Evolutionary conservation across 2,329 filamentous ascomycete species (phyloP).

Genomic region (Mariannaea sp.): DNA sequence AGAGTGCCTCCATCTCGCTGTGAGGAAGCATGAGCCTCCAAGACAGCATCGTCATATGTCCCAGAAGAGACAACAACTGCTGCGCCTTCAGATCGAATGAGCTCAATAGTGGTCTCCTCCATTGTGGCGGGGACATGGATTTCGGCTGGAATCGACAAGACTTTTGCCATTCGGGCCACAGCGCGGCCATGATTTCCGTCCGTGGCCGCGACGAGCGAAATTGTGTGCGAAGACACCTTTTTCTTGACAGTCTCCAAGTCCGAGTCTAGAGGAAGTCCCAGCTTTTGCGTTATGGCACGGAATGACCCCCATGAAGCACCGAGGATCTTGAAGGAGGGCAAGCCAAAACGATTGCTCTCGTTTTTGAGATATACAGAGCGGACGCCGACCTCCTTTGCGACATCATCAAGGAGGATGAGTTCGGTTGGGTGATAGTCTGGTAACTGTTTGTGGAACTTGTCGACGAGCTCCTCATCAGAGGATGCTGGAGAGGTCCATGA

Average conservation of each 20-base stretch:
- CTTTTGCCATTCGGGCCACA: conserved; percentile 68
- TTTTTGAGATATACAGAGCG: conserved; percentile 69
- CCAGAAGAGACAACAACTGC: conserved; percentile 59
- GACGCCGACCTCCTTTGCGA: conserved; percentile 64
- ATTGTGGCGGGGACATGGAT: conserved; percentile 69
- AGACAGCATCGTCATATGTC: conserved; percentile 68
- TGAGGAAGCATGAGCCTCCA: conserved; percentile 51
- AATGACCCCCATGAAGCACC: conserved; percentile 77
- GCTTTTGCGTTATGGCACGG: conserved; percentile 55
- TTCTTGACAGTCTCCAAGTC: conserved; percentile 50
- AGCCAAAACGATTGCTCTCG: conserved; percentile 68
- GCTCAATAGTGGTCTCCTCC: conserved; percentile 54
- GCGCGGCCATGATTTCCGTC: conserved; percentile 81
- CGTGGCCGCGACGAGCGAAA: conserved; percentile 66
- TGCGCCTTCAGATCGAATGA: conserved; percentile 67
- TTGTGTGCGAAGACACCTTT: conserved; percentile 33
- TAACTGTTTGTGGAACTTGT: conserved; percentile 61
- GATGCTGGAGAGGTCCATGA: conserved; percentile 20
- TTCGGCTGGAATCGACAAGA: conserved; percentile 58
- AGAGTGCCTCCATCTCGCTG: conserved; percentile 54
- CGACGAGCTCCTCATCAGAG: conserved; percentile 19
- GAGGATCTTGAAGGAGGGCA: conserved; percentile 79
- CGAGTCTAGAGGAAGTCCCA: conserved; percentile 50
- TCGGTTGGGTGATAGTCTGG: conserved; percentile 61
- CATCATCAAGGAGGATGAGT: conserved; percentile 53